Percentiles rank a stretch among this genome's conserved stretches.
Evolutionary conservation across 2,329 filamentous ascomycete species (phyloP).

Genomic region (Fusarium torulosum): DNA sequence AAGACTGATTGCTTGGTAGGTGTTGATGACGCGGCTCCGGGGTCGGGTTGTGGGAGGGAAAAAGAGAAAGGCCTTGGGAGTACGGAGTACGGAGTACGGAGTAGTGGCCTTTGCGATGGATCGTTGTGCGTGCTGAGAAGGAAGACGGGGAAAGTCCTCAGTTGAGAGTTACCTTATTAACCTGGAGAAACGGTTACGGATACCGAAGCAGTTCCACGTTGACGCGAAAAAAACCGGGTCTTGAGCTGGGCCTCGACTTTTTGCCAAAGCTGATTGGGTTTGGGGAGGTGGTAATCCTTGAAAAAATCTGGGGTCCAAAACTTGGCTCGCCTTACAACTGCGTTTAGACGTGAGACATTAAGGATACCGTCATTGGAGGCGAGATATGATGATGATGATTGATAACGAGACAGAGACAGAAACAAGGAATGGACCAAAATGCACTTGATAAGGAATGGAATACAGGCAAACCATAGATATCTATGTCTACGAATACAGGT

Average conservation of each 20-base stretch:
- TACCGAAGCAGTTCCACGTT: conserved; percentile 43
- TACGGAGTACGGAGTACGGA: conserved; percentile 8
- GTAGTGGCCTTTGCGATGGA: conserved; percentile 12
- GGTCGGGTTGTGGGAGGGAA: conserved; percentile 35
- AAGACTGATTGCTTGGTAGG: conserved; percentile 5
- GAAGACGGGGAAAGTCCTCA: conserved; percentile 21
- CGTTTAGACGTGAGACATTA: conserved; percentile 11
- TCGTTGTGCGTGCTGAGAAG: conserved; percentile 10
- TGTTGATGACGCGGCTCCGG: conserved; percentile 39
- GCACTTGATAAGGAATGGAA: not conserved
- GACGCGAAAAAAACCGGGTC: conserved; percentile 41
- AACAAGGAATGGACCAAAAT: conserved; percentile 18
- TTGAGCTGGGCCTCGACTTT: conserved; percentile 29
- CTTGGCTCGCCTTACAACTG: conserved; percentile 36
- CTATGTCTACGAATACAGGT: no score
- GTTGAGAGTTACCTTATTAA: conserved; percentile 20
- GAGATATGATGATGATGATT: conserved; percentile 37
- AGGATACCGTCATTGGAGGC: conserved; percentile 32
- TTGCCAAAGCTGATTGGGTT: conserved; percentile 33
- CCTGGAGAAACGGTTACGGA: conserved; percentile 41
- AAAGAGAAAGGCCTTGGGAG: conserved; percentile 10
- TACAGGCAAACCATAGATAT: not conserved
- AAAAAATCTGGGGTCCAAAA: conserved; percentile 38
- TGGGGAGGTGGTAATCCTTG: conserved; percentile 25
- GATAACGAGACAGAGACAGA: conserved; percentile 19